Base-by-base conservation (phyloP, 805 yeast species). In the Wickerhamomyces silvicola region DNA sequence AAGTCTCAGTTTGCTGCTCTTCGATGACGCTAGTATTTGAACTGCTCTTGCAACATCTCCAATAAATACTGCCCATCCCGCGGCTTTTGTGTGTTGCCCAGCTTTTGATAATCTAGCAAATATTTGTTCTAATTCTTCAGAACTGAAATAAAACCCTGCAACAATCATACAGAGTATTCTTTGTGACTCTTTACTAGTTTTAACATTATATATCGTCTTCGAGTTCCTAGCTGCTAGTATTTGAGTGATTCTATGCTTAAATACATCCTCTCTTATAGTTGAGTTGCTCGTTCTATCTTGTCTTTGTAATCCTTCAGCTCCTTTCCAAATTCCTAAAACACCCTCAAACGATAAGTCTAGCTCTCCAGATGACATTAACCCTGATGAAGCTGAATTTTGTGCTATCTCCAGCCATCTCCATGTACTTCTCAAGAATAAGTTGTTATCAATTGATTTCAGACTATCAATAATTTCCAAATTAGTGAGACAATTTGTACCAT, bases 21-120 rank as follows among this genome's bases (percentile, higher is more conserved):
- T 77, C 2, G 95, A 75, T n/a, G 72, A 65, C 0, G 83, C 75
- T 33, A 90, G 61, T n/a, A 86, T 80, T 26, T 75, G 76, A 4
- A 88, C 82, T 0, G 97, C 95, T 30, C 77, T 69, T 3, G 73
- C 69, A 3, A 90, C 82, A 54, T 87, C 84, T 6, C 95, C 96
- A 52, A 85, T 90, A 56, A 90, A 90, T 0, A 87, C 88, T 0
- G 97, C 97, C 94, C 95, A 85, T 0, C 94, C 97, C 1, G 97
- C 98, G 1, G 98, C 97, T 51, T 90, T 79, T 39, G 87, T 95
- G 40, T 71, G 72, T 37, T 73, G 70, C 0, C 82, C 87, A 11
- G 62, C 55, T 0, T 60, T 56, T 15, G 79, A 73, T 24, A 90
- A 64, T 24, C 66, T 63, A 15, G 60, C 58, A 24, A 83, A 68